Base-by-base conservation (phyloP, 129 eudicot genomes). In the Glebionis coronaria region DNA sequence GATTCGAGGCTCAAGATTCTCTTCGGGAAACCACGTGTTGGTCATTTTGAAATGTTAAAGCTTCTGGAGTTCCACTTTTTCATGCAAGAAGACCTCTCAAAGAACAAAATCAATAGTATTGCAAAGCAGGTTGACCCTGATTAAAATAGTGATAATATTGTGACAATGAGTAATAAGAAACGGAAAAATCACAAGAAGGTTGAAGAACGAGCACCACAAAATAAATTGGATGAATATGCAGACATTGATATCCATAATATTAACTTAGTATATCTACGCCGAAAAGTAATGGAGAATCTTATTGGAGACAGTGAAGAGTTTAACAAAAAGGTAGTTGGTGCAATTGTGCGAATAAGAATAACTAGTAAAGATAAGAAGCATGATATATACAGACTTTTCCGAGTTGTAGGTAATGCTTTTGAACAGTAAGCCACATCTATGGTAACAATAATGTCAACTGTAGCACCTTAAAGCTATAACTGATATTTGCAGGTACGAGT, bases 161-260 rank as follows among this genome's bases (percentile, higher is more conserved):
- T 46, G 61, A 65, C 61, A 70, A 54, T 72, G 50, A 72, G 62
- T 77, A 86, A 83, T 51, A 91, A 78, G 78, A 84, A 77, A 64
- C 81, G 86, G 10, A 87, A 70, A 77, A 72, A 74, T 55, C 83
- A 82, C n/a, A 84, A 63, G 67, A 88, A 84, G 73, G 79, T 65
- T 51, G 95, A 81, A 68, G 85, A 83, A 49, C 84, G 82, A 62
- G 72, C 64, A 58, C 49, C 74, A 51, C 90, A 81, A 69, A 81
- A 56, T 44, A 86, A 94, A 61, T 73, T 90, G 56, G 84, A 86
- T 73, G 89, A 83, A 61, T 94, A 79, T 87, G 99, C 99, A 63
- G 97, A 97, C 12, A 89, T 94, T 79, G 97, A 94, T 78, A 82
- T 83, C 66, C 95, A 94, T 74, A 94, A 90, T 58, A 87, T 94